These are phyloP conservation scores for Colletotrichum sidae DNA, from an alignment of 2,329 filamentous ascomycete species.

Conservation along the genomic window DNA sequence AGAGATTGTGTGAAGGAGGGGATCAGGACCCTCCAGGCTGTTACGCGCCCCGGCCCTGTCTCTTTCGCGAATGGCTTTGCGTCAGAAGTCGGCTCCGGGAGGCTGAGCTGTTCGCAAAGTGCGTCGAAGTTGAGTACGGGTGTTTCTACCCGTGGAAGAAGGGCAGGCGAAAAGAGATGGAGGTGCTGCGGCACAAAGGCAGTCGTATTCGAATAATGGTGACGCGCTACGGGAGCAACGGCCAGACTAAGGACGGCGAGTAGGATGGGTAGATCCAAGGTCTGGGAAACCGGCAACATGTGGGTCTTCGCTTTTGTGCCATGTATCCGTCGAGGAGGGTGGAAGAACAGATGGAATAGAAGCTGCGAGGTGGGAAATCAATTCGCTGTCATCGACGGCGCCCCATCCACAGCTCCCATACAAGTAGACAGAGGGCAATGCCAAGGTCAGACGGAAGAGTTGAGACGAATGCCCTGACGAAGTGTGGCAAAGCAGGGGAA, in stretches of 20 bases:
- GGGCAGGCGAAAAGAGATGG: no score
- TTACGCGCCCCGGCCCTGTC: slow-evolving; percentile 28
- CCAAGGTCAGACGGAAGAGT: background rate
- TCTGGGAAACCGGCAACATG: slow-evolving; percentile 16
- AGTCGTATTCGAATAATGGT: slow-evolving; percentile 13
- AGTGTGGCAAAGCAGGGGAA: slow-evolving; percentile 13
- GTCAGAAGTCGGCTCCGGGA: background rate
- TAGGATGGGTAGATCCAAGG: slow-evolving; percentile 8
- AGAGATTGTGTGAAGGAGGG: slow-evolving; percentile 2
- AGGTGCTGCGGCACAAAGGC: background rate
- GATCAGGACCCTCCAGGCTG: slow-evolving; percentile 22
- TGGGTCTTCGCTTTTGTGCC: background rate
- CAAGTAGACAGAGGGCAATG: background rate
- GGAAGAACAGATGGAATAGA: background rate
- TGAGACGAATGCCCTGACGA: slow-evolving; percentile 23
- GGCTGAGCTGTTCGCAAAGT: no score
- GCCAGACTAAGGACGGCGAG: slow-evolving; percentile 1
- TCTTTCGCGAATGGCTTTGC: background rate
- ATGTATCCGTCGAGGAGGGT: background rate
- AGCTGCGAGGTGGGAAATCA: slow-evolving; percentile 28
- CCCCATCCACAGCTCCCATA: background rate
- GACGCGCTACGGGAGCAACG: slow-evolving; percentile 26
- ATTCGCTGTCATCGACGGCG: slow-evolving; percentile 2
- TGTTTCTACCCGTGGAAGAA: no score
- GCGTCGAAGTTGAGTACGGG: no score